Base-by-base conservation (phyloP, 495 filamentous ascomycete genomes). In the Podospora tetraspora region DNA sequence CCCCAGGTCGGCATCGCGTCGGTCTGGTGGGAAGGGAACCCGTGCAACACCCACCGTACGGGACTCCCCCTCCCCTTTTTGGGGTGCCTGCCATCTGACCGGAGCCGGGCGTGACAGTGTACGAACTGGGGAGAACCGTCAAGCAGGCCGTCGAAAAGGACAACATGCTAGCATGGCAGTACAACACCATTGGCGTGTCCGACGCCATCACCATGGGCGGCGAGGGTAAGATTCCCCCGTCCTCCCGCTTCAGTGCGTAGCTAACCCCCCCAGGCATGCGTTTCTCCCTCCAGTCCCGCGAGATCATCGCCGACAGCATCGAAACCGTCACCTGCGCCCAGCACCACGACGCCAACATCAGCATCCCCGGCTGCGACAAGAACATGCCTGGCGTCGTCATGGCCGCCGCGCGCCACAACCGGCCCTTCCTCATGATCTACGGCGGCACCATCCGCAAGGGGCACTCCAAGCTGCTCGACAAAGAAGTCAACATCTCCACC, bases 21-120 rank as follows among this genome's bases (percentile, higher is more conserved):
- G 7, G 92, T 97, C 3, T 97, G 94, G 94, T 99, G 94, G 93
- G 95, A 99, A 78, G 95, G 95, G 29, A 99, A 99, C 76, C 93
- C 95, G 62, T 84, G 81, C 80, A 83, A 84, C 65, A 84, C 80
- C 60, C 81, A 84, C 76, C 67, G 79, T 84, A 71, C 79, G 81
- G 75, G 56, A 19, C n/a, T 4, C 63, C 3, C 21, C 30, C 4
- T 9, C 34, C 34, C 34, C 7, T 43, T 6, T 24, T 13, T 24
- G 9, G n/a, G 12, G 6, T 69, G 29, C 11, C 52, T 0, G 3
- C 3, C 22, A 8, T n/a, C 0, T 24, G 9, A 59, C 68, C 72
- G 34, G 30, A 71, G n/a, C 61, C 22, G 34, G 34, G 13, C 34
- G 34, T 30, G 58, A 37, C 70, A 92, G 88, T 99, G 75, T 85